Percentiles rank a stretch among this genome's conserved stretches.
These are phyloP conservation scores for Amphibolis antarctica DNA, from an alignment of 106 monocot genomes.

Conservation along the genomic window DNA sequence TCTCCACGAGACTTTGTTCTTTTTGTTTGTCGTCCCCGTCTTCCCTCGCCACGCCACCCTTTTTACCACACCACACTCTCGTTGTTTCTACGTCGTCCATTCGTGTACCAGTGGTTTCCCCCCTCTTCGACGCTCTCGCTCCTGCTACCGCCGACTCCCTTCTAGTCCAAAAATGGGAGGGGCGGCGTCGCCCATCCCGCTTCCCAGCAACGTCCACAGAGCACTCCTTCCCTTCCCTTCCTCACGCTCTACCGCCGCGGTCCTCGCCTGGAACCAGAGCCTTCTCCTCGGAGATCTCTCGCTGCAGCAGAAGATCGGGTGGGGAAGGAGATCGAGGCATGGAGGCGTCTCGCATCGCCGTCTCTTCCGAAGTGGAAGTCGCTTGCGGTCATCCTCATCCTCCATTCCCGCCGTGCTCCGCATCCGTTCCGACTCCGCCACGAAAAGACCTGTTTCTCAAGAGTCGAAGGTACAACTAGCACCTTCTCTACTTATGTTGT, in stretches of 20 bases:
- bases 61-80: not conserved
- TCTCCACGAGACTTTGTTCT: conserved; percentile 3
- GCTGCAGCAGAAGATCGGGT: not conserved
- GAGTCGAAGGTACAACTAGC: no score
- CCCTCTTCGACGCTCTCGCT: not conserved
- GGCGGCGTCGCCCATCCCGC: conserved; percentile 2
- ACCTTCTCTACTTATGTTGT: no score
- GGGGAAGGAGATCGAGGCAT: not conserved
- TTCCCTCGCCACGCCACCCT: no score
- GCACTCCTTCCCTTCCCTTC: conserved; percentile 3
- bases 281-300: conserved; percentile 4
- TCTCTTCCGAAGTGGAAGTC: not conserved
- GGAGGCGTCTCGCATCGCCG: not conserved
- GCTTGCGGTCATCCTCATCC: no score
- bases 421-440: no score
- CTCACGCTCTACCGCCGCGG: conserved; percentile 2
- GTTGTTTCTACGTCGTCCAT: conserved; percentile 1
- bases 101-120: not conserved
- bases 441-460: no score
- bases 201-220: not conserved
- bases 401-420: no score
- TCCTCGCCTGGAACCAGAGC: conserved; percentile 5
- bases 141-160: not conserved
- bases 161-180: not conserved
- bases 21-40: not conserved